Percentiles rank a stretch among this genome's conserved stretches.
phyloP scores from a whole-genome alignment of 2,329 filamentous ascomycete genomes.

The Aureobasidium zeae region DNA sequence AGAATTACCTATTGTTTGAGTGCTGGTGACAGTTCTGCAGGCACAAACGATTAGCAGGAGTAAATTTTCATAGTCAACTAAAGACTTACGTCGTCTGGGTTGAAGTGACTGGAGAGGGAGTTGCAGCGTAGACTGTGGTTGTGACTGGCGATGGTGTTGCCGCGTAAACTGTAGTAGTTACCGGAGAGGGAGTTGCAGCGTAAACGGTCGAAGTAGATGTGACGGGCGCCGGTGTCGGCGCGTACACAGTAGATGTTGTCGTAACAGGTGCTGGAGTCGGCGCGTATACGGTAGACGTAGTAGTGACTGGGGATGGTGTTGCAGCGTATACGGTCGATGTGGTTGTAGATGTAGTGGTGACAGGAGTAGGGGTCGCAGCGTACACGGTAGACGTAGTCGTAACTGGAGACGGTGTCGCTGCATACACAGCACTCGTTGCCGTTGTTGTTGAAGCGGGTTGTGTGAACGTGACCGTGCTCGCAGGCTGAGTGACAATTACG shows the following conservation, averaged over 20 bases:
- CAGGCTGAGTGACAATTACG: no score
- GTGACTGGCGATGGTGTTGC: not conserved
- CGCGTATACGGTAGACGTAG: no score
- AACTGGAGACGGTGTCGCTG: no score
- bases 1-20: no score
- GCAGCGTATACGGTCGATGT: not conserved
- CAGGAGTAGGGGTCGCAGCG: not conserved
- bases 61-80: no score
- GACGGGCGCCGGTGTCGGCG: not conserved
- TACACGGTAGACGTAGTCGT: not conserved
- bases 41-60: no score
- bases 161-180: no score
- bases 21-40: no score
- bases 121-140: no score
- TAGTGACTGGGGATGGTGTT: no score
- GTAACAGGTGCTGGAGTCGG: not conserved
- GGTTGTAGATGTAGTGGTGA: not conserved
- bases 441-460: not conserved
- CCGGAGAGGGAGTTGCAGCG: not conserved
- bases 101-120: not conserved
- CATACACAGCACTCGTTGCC: not conserved
- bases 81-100: slow-evolving; percentile 4
- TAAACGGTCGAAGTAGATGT: not conserved
- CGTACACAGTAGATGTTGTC: not conserved
- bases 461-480: not conserved